A percentile compares a stretch with the other conserved stretches of the same genome.
Conservation (phyloP, 371 early-diverging fungal genomes). For the Mycotypha africana region DNA sequence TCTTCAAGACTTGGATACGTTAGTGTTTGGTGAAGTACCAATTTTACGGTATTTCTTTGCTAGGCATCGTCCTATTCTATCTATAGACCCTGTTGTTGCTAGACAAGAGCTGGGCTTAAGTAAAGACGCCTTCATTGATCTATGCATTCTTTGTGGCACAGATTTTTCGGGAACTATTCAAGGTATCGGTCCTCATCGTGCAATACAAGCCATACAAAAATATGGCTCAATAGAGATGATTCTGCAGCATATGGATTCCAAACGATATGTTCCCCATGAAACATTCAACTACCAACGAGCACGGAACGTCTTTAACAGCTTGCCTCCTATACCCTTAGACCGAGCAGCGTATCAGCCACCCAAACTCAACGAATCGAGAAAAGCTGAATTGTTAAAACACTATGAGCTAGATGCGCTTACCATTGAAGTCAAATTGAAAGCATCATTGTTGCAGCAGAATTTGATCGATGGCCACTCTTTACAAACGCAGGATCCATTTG, state of each 20-base stretch:
- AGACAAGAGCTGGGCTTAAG: slow-evolving; percentile 46
- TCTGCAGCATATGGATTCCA: slow-evolving; percentile 25
- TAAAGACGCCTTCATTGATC: slow-evolving; percentile 55
- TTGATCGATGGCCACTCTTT: too few relatives aligned
- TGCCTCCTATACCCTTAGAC: slow-evolving; percentile 31
- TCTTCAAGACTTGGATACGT: slow-evolving; percentile 43
- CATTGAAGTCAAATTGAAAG: slow-evolving; percentile 14
- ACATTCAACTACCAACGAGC: slow-evolving; percentile 51
- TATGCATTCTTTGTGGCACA: slow-evolving; percentile 80
- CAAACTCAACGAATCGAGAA: not conserved
- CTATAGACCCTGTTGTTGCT: slow-evolving; percentile 53
- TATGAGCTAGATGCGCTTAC: slow-evolving; percentile 39
- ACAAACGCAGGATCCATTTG: too few relatives aligned
- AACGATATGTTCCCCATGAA: slow-evolving; percentile 32
- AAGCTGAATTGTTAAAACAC: slow-evolving; percentile 17
- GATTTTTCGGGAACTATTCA: slow-evolving; percentile 66
- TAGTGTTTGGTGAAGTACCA: slow-evolving; percentile 55
- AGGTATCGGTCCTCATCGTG: slow-evolving; percentile 61
- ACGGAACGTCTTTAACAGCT: slow-evolving; percentile 37
- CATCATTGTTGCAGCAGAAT: slow-evolving; percentile 15
- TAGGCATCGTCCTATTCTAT: slow-evolving; percentile 30
- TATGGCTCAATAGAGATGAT: slow-evolving; percentile 64
- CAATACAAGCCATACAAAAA: slow-evolving; percentile 45
- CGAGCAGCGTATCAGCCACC: slow-evolving; percentile 10
- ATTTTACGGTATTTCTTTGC: slow-evolving; percentile 47